A percentile compares a stretch with the other conserved stretches of the same genome.
phyloP scores from a whole-genome alignment of 2,329 filamentous ascomycete genomes.

The Dothiorella sarmentorum region DNA sequence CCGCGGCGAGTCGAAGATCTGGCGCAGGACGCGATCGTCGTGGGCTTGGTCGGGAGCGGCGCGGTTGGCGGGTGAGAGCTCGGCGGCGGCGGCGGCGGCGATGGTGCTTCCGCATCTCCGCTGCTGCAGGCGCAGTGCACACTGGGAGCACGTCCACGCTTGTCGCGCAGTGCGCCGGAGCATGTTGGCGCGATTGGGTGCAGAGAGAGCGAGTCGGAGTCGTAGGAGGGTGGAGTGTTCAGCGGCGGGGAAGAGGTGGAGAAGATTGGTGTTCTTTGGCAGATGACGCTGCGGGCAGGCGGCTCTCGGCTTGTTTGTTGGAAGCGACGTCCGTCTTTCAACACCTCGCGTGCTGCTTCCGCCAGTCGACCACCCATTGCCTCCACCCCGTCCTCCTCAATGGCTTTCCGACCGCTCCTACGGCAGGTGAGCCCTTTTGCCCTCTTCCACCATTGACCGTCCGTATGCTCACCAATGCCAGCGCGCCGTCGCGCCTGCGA shows the following conservation, averaged over 20 bases:
- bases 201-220: not conserved
- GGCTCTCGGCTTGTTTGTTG: slow-evolving; percentile 3
- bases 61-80: slow-evolving; percentile 33
- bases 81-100: slow-evolving; percentile 32
- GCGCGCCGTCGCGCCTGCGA: slow-evolving; percentile 49
- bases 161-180: slow-evolving; percentile 40
- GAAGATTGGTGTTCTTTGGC: not conserved
- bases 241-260: slow-evolving; percentile 8
- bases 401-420: slow-evolving; percentile 53
- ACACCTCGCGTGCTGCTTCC: slow-evolving; percentile 23
- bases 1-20: slow-evolving; percentile 74
- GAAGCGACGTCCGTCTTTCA: slow-evolving; percentile 22
- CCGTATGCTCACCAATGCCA: slow-evolving; percentile 28
- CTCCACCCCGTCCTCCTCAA: slow-evolving; percentile 32
- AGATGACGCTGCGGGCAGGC: slow-evolving; percentile 11
- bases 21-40: slow-evolving; percentile 72
- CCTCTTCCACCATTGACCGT: slow-evolving; percentile 18
- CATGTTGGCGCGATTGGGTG: slow-evolving; percentile 29
- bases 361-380: slow-evolving; percentile 19
- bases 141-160: slow-evolving; percentile 62
- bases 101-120: slow-evolving; percentile 36
- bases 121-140: slow-evolving; percentile 43
- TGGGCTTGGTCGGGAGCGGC: slow-evolving; percentile 43
- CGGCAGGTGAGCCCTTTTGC: slow-evolving; percentile 45
- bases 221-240: not conserved